Base-by-base conservation (phyloP, 192 early-diverging fungal species). In the Oehlia diaphana region DNA sequence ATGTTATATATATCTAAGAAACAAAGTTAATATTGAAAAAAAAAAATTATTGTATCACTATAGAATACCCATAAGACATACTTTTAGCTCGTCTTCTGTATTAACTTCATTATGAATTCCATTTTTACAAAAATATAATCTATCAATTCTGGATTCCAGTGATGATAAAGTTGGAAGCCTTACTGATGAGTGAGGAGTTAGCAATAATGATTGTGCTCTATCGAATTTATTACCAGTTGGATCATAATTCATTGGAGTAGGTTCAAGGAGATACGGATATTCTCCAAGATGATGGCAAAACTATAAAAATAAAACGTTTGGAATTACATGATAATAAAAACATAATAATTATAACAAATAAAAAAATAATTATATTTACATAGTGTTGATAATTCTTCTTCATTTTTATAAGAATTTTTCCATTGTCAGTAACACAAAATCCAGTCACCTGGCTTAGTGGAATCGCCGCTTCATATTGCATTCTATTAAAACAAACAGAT, bases 231-330 rank as follows among this genome's bases (percentile, higher is more conserved):
- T 76, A 49, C 19, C 67, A 21, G 68, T 42, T 21, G 68, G 68
- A 42, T 70, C 68, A 14, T 14, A 39, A n/a, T 14, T n/a, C 31
- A 37, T 21, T n/a, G 37, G 19, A 39, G 68, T 44, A n/a, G 68
- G 68, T 1, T 70, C 68, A 39, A 70, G 37, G 21, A 70, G 37
- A 70, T 70, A 70, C 5, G 68, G 68, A 14, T n/a, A 70, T 21
- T 33, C 68, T 39, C 68, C 68, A 70, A 70, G 68, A 44, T 70
- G 68, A 70, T 39, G 68, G 9, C 21, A 6, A 70, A 39, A 42
- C 68, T 70, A 70, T 33, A 70, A 23, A 39, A 44, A n/a, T 44
- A 39, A 37, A 19, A 10, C 0, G 13, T 42, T 1, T 35, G 26
- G 13, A 68, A 16, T n/a, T 8, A 39, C 2, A 44, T 2, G 6